These are phyloP conservation scores for Camelina laxa DNA, from an alignment of 345 rosid species.

Conservation along the genomic window DNA sequence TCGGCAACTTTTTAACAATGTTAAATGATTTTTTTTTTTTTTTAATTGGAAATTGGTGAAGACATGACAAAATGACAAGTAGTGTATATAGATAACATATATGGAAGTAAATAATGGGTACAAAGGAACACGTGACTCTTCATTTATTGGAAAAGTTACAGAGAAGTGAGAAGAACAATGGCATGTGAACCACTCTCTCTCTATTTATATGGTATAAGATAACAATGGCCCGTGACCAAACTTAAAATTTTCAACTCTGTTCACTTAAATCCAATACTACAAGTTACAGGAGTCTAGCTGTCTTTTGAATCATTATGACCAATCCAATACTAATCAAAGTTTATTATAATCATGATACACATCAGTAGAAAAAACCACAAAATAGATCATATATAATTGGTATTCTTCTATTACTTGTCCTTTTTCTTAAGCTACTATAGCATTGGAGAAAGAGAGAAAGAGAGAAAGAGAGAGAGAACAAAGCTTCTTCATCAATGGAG, in stretches of 20 bases:
- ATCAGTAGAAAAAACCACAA: constrained; percentile 14
- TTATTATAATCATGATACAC: constrained; percentile 17
- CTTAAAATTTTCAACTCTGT: constrained; percentile 21
- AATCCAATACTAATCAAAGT: constrained; percentile 19
- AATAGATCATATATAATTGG: constrained; percentile 23
- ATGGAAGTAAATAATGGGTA: not conserved
- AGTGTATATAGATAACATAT: not conserved
- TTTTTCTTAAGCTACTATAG: constrained; percentile 19
- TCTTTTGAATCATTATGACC: constrained; percentile 22
- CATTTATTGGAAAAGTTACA: constrained; percentile 38
- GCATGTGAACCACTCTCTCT: constrained; percentile 43
- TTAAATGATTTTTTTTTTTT: no score
- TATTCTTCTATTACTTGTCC: constrained; percentile 28
- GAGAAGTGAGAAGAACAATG: constrained; percentile 39
- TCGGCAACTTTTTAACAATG: not conserved
- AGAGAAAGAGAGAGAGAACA: not conserved
- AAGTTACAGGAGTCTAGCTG: constrained; percentile 45
- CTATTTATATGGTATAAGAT: constrained; percentile 25
- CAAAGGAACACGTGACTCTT: constrained; percentile 44
- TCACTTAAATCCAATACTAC: constrained; percentile 45
- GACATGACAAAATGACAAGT: not conserved
- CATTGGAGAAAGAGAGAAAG: constrained; percentile 10
- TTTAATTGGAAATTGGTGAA: not conserved
- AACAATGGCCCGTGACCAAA: constrained; percentile 50
- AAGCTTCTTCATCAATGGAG: constrained; percentile 66